Conservation (phyloP, 192 early-diverging fungal genomes). For the Entophlyctis helioformis region DNA sequence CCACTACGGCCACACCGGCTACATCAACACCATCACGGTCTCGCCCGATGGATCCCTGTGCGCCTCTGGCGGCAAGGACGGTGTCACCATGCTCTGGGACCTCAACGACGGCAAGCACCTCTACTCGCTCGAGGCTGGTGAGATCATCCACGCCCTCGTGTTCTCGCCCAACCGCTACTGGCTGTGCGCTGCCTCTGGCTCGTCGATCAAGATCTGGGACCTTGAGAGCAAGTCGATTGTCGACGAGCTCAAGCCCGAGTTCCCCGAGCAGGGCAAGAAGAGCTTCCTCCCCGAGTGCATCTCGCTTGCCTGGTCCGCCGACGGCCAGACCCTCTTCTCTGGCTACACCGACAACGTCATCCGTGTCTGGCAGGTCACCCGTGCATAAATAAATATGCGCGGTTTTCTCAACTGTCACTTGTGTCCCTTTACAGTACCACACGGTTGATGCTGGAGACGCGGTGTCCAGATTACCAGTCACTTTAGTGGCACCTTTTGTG, state of each 20-base stretch:
- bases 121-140: constrained; percentile 94
- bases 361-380: constrained; percentile 32
- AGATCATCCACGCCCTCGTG: constrained; percentile 90
- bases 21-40: constrained; percentile 97
- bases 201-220: constrained; percentile 99
- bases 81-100: constrained; percentile 99
- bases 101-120: constrained; percentile 99
- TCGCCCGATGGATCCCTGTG: constrained; percentile 99
- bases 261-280: constrained; percentile 50
- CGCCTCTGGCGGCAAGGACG: constrained; percentile 99
- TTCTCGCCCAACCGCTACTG: constrained; percentile 99
- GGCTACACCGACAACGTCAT: constrained; percentile 94
- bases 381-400: too few relatives aligned
- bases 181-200: constrained; percentile 94
- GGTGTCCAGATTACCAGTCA: too few relatives aligned
- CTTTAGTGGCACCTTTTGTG: too few relatives aligned
- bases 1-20: constrained; percentile 97
- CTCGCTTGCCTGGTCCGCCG: constrained; percentile 96
- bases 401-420: too few relatives aligned
- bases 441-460: too few relatives aligned
- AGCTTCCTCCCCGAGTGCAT: constrained; percentile 74
- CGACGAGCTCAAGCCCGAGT: constrained; percentile 59
- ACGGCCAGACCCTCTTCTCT: constrained; percentile 94
- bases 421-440: too few relatives aligned
- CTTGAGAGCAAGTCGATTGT: constrained; percentile 96